Conservation (phyloP, 1,284 basidiomycete species). For the Sanguinoderma infundibulare region DNA sequence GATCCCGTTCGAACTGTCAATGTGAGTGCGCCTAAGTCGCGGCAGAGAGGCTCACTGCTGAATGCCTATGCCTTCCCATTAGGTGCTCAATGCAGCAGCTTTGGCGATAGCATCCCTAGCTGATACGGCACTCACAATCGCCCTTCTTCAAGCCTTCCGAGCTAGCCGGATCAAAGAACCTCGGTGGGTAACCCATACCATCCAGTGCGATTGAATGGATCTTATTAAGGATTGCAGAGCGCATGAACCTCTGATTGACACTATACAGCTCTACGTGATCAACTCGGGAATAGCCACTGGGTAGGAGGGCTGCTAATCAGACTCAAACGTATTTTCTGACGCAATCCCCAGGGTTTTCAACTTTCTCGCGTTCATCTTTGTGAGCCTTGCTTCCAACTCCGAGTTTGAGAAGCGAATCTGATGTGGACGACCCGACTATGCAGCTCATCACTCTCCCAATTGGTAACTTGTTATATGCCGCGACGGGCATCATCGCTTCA, state of each 20-base stretch:
- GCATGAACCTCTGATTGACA: neutral
- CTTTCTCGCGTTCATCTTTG: neutral
- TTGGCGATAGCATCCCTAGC: neutral
- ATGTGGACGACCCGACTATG: neutral
- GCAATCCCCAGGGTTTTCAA: slow-evolving; percentile 1
- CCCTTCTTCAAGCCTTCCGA: neutral
- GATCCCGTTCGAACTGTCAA: neutral
- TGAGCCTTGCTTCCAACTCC: neutral
- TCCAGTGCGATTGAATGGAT: too few relatives aligned
- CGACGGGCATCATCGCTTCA: neutral
- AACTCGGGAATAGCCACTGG: slow-evolving; percentile 7
- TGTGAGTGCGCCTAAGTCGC: neutral
- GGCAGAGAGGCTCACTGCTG: neutral
- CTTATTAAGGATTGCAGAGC: neutral
- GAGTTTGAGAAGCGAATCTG: neutral
- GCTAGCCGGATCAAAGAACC: neutral
- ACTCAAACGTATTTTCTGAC: neutral
- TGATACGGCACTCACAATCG: neutral
- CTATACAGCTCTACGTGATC: slow-evolving; percentile 1
- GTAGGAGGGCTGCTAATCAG: neutral
- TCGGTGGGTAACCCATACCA: neutral
- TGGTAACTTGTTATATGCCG: neutral
- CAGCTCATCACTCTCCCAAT: neutral
- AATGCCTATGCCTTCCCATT: neutral
- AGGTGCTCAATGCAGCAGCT: neutral